Base-by-base conservation (phyloP, 176 grass and related monocot species). In the Musa beccarii region DNA sequence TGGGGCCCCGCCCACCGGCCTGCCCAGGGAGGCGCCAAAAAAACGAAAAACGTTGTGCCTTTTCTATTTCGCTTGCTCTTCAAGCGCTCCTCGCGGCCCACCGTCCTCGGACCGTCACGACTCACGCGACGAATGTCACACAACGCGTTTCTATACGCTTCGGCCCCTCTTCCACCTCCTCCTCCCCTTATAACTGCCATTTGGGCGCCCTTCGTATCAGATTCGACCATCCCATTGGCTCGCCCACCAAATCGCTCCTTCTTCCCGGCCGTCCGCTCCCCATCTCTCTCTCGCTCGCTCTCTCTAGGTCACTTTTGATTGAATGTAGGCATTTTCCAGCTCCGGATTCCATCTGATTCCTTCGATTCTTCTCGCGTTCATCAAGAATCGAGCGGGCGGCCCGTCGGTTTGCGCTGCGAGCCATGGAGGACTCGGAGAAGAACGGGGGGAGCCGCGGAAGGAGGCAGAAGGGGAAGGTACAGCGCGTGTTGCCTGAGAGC, bases 401-500 rank as follows among this genome's bases (percentile, higher is more conserved):
- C 43, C 43, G 43, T 49, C 51, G 10, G 34, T 43, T 43, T 43
- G 4, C 34, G 34, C 34, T 43, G 34, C 34, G 34, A 4, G 68
- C 9, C 49, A 52, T 70, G 68, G 68, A 50, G 49, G 68, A 21
- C 17, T 8, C 34, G 2, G 68, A 70, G 1, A 70, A 20, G 15
- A 51, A 11, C 49, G 63, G 23, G 11, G 23, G 12, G 11, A 23
- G 22, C 63, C 43, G 17, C 25, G 6, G 68, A 19, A 70, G 43
- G 68, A 70, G 68, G 68, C 68, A 52, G 49, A 70, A 70, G 68
- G 68, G 68, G 72, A 56, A 74, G 52, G 21, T 29, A 23, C 22
- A n/a, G 9, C 14, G 15, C 2, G 23, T 16, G 53, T 8, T 54
- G 25, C 52, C 52, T 24, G 72, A 56, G 72, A 14, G 50, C 29